phyloP scores from a whole-genome alignment of 2,329 filamentous ascomycete genomes.

The Tolypocladium sp. region DNA sequence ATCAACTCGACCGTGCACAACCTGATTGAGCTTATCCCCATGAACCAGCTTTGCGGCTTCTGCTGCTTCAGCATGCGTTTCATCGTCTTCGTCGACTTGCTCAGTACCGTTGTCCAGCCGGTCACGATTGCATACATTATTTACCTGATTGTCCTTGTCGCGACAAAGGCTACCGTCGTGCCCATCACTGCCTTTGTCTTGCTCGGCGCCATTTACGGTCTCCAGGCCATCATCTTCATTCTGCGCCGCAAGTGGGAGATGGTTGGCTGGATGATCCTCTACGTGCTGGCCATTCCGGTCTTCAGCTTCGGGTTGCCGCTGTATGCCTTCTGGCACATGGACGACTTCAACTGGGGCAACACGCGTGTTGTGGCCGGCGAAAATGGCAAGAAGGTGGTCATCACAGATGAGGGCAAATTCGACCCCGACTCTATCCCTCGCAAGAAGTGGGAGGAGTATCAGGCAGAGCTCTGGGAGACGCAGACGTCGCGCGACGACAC shows the following conservation, averaged over 20 bases:
- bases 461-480: conserved; percentile 93
- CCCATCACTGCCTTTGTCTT: conserved; percentile 84
- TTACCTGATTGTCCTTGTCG: conserved; percentile 75
- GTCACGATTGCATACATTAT: conserved; percentile 83
- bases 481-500: conserved; percentile 76
- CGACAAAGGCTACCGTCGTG: conserved; percentile 51
- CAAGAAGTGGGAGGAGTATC: conserved; percentile 99
- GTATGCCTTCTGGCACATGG: conserved; percentile 99
- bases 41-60: conserved; percentile 95
- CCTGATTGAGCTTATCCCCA: conserved; percentile 85
- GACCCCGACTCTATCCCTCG: conserved; percentile 86
- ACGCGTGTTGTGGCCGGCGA: conserved; percentile 95
- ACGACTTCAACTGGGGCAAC: conserved; percentile 99
- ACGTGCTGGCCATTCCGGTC: conserved; percentile 81
- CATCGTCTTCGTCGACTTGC: conserved; percentile 85
- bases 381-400: conserved; percentile 81
- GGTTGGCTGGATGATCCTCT: conserved; percentile 98
- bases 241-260: conserved; percentile 97
- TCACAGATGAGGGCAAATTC: conserved; percentile 96
- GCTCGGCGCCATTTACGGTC: conserved; percentile 89
- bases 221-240: conserved; percentile 96
- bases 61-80: conserved; percentile 99
- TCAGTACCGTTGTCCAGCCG: conserved; percentile 86
- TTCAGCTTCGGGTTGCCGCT: conserved; percentile 86
- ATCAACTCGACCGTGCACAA: conserved; percentile 99